Evolutionary conservation across 352 stramenopile species (phyloP), one percentile per base, ranked within the genome.

Genomic region (Lagenidium sp.): DNA sequence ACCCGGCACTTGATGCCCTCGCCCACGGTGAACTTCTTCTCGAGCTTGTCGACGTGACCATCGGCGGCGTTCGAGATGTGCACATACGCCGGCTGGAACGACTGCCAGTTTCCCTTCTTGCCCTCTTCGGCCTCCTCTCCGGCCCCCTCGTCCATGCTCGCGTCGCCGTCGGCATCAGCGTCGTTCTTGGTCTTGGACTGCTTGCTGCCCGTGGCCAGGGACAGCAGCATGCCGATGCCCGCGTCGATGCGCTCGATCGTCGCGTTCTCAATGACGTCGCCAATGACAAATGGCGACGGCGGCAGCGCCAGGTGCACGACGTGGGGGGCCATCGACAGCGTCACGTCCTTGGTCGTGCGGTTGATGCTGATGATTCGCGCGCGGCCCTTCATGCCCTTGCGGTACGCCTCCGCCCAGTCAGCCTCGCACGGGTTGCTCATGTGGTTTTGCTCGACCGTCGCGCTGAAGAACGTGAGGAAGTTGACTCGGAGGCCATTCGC

Each of bases 1-100:
- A 95, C 80, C 23, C 84, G 82, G 53, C 73, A 85, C 38, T 67
- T 62, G 22, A 95, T 36, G 38, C 45, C 61, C 11, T 76, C 49
- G 8, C 70, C 80, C 6, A 93, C 61, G 3, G 52, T 58, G 36
- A 85, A 94, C 32, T 85, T 81, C 58, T 94, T 94, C 49, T 94
- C 82, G 11, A 95, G 69, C 48, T 95, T 94, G 32, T 94, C 82
- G 7, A 94, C 36, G 45, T 79, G 82, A 20, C 65, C 65, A 59
- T 95, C 84, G 10, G 69, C 65, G 11, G 65, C 69, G 47, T 92
- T 91, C 31, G 84, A 95, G 31, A 95, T 95, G 63, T 95, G 84
- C 42, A 93, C 80, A 55, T 91, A 95, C 40, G 63, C 84, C 4
- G 82, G 76, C 25, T 65, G 59, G 48, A 91, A 92, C 5, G 70